Percentiles rank a stretch among this genome's conserved stretches.
Evolutionary conservation across 148 eudicot species (phyloP).

Genomic region (Nepenthes gracilis): DNA sequence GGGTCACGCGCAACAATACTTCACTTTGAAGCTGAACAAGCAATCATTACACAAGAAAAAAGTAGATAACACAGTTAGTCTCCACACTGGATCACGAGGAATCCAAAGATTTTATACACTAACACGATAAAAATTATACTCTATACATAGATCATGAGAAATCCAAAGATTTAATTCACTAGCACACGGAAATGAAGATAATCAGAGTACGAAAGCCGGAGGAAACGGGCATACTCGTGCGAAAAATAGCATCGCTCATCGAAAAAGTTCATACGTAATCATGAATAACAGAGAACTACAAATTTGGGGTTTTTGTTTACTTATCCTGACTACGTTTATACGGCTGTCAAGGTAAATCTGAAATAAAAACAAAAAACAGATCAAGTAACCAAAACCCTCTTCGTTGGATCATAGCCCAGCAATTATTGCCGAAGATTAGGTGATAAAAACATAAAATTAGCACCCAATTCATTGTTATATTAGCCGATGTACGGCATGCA

Average conservation of each 20-base stretch:
- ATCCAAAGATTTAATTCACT: too few relatives aligned
- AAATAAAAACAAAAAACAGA: too few relatives aligned
- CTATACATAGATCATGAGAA: too few relatives aligned
- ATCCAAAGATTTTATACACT: neutral
- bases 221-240: too few relatives aligned
- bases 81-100: neutral
- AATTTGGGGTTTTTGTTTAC: too few relatives aligned
- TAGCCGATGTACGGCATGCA: neutral
- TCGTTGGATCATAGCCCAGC: neutral
- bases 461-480: slow-evolving; percentile 8
- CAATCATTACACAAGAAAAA: slow-evolving; percentile 5
- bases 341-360: too few relatives aligned
- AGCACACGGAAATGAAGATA: too few relatives aligned
- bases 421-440: slow-evolving; percentile 16
- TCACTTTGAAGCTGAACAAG: slow-evolving; percentile 2
- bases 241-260: too few relatives aligned
- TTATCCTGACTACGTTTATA: too few relatives aligned
- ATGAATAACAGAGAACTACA: too few relatives aligned
- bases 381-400: neutral
- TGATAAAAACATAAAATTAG: slow-evolving; percentile 16
- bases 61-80: neutral
- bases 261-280: too few relatives aligned
- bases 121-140: neutral
- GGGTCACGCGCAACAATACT: slow-evolving; percentile 82
- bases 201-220: too few relatives aligned